Percentiles rank a stretch among this genome's conserved stretches.
These are phyloP conservation scores for Sclerotinia subarctica DNA, from an alignment of 2,329 filamentous ascomycete species.

Conservation along the genomic window DNA sequence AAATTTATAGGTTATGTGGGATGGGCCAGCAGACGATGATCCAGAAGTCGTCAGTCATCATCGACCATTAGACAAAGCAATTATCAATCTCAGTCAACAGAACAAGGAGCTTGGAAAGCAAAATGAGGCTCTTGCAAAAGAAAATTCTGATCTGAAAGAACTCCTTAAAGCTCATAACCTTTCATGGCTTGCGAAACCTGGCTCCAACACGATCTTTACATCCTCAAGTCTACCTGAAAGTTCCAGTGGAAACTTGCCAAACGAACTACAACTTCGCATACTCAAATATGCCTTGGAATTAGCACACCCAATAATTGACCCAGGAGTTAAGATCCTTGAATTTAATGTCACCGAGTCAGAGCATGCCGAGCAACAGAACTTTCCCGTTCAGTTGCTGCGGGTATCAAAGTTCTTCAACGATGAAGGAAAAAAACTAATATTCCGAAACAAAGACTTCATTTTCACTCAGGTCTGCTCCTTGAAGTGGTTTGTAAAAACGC, in stretches of 20 bases:
- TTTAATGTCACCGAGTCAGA: background rate
- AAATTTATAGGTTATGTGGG: background rate
- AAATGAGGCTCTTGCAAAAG: background rate
- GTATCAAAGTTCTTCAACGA: background rate
- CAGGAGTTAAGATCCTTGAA: background rate
- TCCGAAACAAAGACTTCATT: background rate
- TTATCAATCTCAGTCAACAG: background rate
- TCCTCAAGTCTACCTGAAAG: background rate
- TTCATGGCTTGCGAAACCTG: background rate
- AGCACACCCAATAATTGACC: background rate
- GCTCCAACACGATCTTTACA: background rate
- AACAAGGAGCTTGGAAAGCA: background rate
- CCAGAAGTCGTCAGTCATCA: background rate
- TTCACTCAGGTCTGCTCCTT: slow-evolving; percentile 5
- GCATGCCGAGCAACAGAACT: background rate
- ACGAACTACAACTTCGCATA: background rate
- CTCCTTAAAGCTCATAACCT: background rate
- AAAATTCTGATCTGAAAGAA: background rate
- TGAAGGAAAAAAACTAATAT: background rate
- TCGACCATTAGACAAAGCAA: background rate
- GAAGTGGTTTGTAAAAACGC: background rate
- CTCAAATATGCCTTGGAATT: background rate
- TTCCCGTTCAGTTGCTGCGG: background rate
- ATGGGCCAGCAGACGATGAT: slow-evolving; percentile 1
- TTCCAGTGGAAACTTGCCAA: background rate